A percentile compares a stretch with the other conserved stretches of the same genome.
Conservation (phyloP, 768 basidiomycete genomes). For the Boletus pseudopeckii region DNA sequence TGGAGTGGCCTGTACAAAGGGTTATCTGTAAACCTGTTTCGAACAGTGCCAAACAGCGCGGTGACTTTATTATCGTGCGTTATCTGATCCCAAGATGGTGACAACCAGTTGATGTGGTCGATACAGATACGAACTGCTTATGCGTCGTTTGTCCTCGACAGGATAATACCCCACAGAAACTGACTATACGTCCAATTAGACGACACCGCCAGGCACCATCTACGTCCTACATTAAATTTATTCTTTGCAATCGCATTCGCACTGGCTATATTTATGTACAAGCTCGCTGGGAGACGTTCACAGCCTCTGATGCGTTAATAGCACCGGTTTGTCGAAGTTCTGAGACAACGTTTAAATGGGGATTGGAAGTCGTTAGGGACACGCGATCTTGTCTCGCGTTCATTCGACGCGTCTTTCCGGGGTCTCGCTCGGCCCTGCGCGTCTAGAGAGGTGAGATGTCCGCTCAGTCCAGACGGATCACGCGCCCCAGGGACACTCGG, state of each 20-base stretch:
- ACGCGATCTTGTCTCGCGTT: constrained; percentile 1
- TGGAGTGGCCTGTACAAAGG: constrained; percentile 92
- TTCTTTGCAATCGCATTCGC: constrained; percentile 7
- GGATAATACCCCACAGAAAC: constrained; percentile 9
- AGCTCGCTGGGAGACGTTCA: not conserved
- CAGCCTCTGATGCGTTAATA: constrained; percentile 8
- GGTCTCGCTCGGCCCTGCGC: constrained; percentile 3
- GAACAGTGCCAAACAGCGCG: constrained; percentile 95
- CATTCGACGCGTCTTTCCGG: not conserved
- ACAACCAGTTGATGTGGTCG: not conserved
- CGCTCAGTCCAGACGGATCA: not conserved
- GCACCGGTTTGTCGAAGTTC: constrained; percentile 1
- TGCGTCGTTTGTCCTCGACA: constrained; percentile 30
- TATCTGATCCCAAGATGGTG: not conserved
- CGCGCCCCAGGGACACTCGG: not conserved
- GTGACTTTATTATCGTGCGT: constrained; percentile 75
- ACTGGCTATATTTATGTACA: constrained; percentile 2
- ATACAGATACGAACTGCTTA: constrained; percentile 30
- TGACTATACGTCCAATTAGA: constrained; percentile 17
- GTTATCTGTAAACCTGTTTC: constrained; percentile 85
- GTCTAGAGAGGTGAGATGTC: constrained; percentile 18
- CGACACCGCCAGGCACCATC: not conserved
- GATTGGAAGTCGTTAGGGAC: constrained; percentile 5
- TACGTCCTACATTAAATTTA: constrained; percentile 11
- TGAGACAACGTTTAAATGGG: constrained; percentile 9